Percentiles rank a stretch among this genome's conserved stretches.
Evolutionary conservation across 768 basidiomycete genomes (phyloP).

Genomic region (Mycena pura): DNA sequence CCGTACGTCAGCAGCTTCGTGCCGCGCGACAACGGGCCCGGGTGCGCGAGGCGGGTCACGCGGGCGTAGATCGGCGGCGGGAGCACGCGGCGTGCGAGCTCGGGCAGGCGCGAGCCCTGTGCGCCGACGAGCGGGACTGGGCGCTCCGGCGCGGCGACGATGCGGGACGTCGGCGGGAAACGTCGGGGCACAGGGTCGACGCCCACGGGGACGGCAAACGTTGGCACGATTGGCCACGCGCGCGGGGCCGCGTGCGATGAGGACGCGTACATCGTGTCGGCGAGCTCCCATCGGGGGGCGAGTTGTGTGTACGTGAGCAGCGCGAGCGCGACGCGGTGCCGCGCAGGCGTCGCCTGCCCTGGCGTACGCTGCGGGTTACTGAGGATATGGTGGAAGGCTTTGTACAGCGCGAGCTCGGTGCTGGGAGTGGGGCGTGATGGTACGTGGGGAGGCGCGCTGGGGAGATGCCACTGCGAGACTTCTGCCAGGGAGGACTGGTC

Average conservation of each 20-base stretch:
- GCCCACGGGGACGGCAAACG: slow-evolving; percentile 62
- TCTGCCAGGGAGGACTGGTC: slow-evolving; percentile 72
- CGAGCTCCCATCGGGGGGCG: slow-evolving; percentile 69
- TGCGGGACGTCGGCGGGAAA: slow-evolving; percentile 54
- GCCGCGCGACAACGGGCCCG: slow-evolving; percentile 65
- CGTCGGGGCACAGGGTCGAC: slow-evolving; percentile 31
- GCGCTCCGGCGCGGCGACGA: slow-evolving; percentile 52
- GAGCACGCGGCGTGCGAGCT: slow-evolving; percentile 69
- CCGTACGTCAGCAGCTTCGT: slow-evolving; percentile 55
- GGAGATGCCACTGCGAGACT: slow-evolving; percentile 75
- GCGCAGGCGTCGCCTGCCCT: slow-evolving; percentile 62
- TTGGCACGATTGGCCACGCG: slow-evolving; percentile 66
- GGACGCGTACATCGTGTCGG: slow-evolving; percentile 68
- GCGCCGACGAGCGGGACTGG: slow-evolving; percentile 70
- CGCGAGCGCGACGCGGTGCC: slow-evolving; percentile 80
- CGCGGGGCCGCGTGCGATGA: slow-evolving; percentile 68
- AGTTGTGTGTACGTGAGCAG: slow-evolving; percentile 64
- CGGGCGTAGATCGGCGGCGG: slow-evolving; percentile 66
- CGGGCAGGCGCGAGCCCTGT: slow-evolving; percentile 69
- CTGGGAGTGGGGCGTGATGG: slow-evolving; percentile 42
- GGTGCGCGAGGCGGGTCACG: slow-evolving; percentile 69
- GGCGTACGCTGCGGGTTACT: slow-evolving; percentile 55
- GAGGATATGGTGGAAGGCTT: slow-evolving; percentile 79
- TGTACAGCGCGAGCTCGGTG: slow-evolving; percentile 67
- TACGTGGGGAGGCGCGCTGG: slow-evolving; percentile 44